Base-by-base conservation (phyloP, 352 stramenopile species). In the Phytophthora idaei region DNA sequence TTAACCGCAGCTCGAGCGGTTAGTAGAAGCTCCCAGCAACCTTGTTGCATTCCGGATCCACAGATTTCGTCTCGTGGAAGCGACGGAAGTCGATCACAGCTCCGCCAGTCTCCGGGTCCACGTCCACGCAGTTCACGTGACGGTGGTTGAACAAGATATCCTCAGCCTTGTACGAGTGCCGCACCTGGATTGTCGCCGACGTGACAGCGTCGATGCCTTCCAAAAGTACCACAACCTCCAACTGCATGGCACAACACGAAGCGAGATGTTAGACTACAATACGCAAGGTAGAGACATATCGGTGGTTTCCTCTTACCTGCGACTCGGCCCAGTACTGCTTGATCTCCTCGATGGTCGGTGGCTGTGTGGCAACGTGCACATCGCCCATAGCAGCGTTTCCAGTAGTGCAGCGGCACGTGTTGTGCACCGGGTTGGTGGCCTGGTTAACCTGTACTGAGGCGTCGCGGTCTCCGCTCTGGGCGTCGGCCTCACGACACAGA, bases 161-260 rank as follows among this genome's bases (percentile, higher is more conserved):
- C 12, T 92, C 81, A 4, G 76, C 64, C 71, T 91, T 94, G 80
- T 98, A 99, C 17, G 94, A 98, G 81, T 99, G 97, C 17, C 96
- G 84, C 47, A 98, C 93, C 69, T 99, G 97, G 47, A 98, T 94
- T 32, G 92, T 97, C 48, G 90, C 81, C n/a, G 90, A 97, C 21
- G 96, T 98, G 32, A 98, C 83, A 28, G 96, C 93, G 59, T 98
- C 96, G 28, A 97, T 98, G 28, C 96, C 96, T 79, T 99, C 96
- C 2, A 99, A 81, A 36, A 98, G 77, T 34, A 99, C 93, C n/a
- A 99, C 88, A 51, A 99, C 87, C 80, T 99, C 97, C 36, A 98
- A 66, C 74, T 98, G 55, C 21, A 73, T 25, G 7, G 31, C 17
- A 50, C 21, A 44, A 25, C 42, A n/a, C 57, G 10, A 53, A 29